Evolutionary conservation across 352 stramenopile species (phyloP).

Genomic region (Globisporangium cylindrosporum): DNA sequence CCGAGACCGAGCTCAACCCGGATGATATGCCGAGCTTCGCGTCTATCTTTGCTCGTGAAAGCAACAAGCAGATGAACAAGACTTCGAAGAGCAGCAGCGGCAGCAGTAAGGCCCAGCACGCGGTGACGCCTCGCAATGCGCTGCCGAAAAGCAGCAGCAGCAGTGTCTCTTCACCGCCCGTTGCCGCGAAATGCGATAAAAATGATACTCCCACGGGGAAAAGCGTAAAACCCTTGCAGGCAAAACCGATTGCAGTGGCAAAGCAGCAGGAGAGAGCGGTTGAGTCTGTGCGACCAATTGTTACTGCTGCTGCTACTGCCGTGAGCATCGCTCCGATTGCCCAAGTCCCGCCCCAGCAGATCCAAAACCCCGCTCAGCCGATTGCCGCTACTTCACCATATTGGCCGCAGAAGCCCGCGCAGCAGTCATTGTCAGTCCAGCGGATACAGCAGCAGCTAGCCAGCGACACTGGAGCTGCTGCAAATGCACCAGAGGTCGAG

Average conservation of each 20-base stretch:
- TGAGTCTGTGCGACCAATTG: neutral
- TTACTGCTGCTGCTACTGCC: neutral
- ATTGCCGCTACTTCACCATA: neutral
- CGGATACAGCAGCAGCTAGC: neutral
- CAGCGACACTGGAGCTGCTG: neutral
- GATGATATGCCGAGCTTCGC: constrained; percentile 29
- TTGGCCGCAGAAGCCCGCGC: neutral
- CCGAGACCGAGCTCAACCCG: constrained; percentile 21
- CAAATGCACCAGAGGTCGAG: constrained; percentile 19
- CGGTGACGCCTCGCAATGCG: neutral
- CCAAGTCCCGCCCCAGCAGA: neutral
- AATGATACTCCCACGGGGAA: neutral
- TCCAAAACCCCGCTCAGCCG: neutral
- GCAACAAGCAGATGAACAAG: neutral
- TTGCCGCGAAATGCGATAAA: neutral
- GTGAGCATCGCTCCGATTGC: neutral
- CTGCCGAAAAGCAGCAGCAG: neutral
- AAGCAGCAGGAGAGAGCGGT: neutral
- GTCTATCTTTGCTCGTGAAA: constrained; percentile 16
- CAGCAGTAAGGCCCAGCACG: constrained; percentile 9
- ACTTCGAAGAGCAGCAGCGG: neutral
- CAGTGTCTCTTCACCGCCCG: neutral
- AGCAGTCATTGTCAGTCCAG: neutral
- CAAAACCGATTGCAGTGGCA: neutral
- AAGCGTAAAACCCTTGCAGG: neutral